A percentile compares a stretch with the other conserved stretches of the same genome.
Evolutionary conservation across 2,329 filamentous ascomycete genomes (phyloP).

Genomic region (Didymella lethalis): DNA sequence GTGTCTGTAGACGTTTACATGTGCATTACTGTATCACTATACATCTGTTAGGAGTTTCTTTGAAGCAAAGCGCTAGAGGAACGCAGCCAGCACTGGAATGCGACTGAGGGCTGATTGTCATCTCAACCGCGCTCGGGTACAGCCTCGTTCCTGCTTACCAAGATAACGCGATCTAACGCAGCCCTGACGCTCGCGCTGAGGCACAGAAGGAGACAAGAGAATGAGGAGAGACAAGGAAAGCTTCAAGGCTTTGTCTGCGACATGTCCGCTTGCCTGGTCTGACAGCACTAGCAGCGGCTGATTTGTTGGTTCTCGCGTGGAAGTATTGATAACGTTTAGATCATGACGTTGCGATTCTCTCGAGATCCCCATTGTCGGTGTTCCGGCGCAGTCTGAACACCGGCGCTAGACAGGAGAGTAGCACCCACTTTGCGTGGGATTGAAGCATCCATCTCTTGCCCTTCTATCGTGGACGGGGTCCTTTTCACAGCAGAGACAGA

Average conservation of each 20-base stretch:
- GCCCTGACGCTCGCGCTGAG: conserved; percentile 2
- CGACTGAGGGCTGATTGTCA: background rate
- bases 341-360: conserved; percentile 18
- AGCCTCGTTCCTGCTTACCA: conserved; percentile 34
- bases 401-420: conserved; percentile 8
- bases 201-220: background rate
- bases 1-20: conserved; percentile 20
- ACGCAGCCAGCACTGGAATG: background rate
- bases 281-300: conserved; percentile 11
- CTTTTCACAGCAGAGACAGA: background rate
- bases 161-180: conserved; percentile 11
- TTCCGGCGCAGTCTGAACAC: conserved; percentile 2
- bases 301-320: conserved; percentile 11
- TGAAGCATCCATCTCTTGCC: background rate
- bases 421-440: conserved; percentile 4
- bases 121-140: conserved; percentile 19
- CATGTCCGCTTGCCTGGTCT: conserved; percentile 27
- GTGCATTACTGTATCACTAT: conserved; percentile 27
- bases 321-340: conserved; percentile 6
- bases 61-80: background rate
- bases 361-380: conserved; percentile 10
- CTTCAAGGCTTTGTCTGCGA: conserved; percentile 20
- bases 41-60: background rate
- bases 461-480: background rate
- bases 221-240: background rate